Evolutionary conservation across 768 basidiomycete species (phyloP).

Genomic region (Pleurotus pulmonarius): DNA sequence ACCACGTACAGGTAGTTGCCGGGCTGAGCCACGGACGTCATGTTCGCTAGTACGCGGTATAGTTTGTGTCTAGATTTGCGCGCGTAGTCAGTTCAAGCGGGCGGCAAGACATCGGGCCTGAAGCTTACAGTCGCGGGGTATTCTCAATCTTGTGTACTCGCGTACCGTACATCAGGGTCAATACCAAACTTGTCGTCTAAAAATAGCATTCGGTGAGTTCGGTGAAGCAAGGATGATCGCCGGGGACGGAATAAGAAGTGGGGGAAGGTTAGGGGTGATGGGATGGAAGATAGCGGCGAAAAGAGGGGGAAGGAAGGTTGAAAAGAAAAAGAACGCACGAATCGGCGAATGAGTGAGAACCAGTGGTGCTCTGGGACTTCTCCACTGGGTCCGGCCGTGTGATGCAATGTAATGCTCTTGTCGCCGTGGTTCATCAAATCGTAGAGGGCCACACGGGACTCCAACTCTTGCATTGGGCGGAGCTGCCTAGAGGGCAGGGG

Average conservation of each 20-base stretch:
- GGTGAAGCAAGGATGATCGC: not conserved
- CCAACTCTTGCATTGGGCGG: slow-evolving; percentile 19
- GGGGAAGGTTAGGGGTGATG: too few species aligned
- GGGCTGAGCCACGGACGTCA: slow-evolving; percentile 19
- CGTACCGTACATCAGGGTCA: slow-evolving; percentile 19
- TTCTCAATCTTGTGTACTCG: slow-evolving; percentile 16
- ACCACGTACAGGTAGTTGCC: slow-evolving; percentile 20
- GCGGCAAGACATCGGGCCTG: not conserved
- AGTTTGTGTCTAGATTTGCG: slow-evolving; percentile 16
- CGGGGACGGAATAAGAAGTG: too few species aligned
- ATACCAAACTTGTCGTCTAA: slow-evolving; percentile 20
- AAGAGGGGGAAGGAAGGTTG: too few species aligned
- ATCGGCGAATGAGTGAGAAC: slow-evolving; percentile 23
- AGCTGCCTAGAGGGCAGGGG: slow-evolving; percentile 19
- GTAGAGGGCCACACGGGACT: slow-evolving; percentile 19
- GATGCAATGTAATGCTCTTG: slow-evolving; percentile 5
- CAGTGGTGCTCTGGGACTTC: slow-evolving; percentile 23
- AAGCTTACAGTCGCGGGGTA: slow-evolving; percentile 15
- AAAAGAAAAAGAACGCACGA: slow-evolving; percentile 13
- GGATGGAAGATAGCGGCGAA: too few species aligned
- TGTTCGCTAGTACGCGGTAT: slow-evolving; percentile 20
- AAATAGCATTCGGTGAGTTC: not conserved
- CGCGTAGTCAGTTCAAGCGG: not conserved
- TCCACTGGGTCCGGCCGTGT: slow-evolving; percentile 11
- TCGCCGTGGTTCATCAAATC: slow-evolving; percentile 18